These are phyloP conservation scores for Austroboletus festivus DNA, from an alignment of 768 basidiomycete genomes.

Conservation along the genomic window DNA sequence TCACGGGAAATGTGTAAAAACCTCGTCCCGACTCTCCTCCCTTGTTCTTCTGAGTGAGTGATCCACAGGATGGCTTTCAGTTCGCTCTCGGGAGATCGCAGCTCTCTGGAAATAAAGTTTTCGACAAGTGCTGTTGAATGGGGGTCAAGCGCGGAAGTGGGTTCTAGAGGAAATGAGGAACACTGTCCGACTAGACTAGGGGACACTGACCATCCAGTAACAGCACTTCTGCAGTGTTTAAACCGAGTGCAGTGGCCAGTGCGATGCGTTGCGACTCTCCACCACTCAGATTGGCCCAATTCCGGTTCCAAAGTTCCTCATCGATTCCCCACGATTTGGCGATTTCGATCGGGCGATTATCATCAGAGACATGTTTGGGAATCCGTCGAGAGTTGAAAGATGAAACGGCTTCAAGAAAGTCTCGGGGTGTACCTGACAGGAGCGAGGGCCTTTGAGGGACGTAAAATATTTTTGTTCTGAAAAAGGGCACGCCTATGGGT, in stretches of 20 bases:
- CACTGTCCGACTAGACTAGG: not conserved
- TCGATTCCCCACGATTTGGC: conserved; percentile 67
- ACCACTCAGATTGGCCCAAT: conserved; percentile 79
- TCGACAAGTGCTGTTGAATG: conserved; percentile 67
- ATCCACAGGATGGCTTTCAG: conserved; percentile 84
- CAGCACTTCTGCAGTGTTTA: conserved; percentile 74
- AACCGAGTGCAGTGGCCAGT: conserved; percentile 68
- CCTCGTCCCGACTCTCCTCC: conserved; percentile 66
- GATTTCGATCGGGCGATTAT: conserved; percentile 41
- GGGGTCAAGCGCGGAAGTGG: conserved; percentile 84
- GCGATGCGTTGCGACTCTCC: conserved; percentile 86
- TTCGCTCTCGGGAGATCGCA: conserved; percentile 45
- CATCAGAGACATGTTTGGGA: conserved; percentile 21
- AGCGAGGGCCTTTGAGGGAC: conserved; percentile 87
- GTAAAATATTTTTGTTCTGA: conserved; percentile 78
- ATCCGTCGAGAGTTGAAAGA: conserved; percentile 46
- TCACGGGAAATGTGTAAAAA: conserved; percentile 49
- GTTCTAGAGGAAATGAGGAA: conserved; percentile 49
- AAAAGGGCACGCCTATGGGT: conserved; percentile 65
- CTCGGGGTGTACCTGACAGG: conserved; percentile 75
- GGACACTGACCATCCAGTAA: conserved; percentile 67
- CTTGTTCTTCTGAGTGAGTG: conserved; percentile 83
- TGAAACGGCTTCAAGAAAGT: conserved; percentile 60
- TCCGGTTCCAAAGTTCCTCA: conserved; percentile 67
- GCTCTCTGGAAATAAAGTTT: conserved; percentile 48